A percentile compares a stretch with the other conserved stretches of the same genome.
phyloP scores from a whole-genome alignment of 768 basidiomycete species.

The Boletus subcaerulescens region DNA sequence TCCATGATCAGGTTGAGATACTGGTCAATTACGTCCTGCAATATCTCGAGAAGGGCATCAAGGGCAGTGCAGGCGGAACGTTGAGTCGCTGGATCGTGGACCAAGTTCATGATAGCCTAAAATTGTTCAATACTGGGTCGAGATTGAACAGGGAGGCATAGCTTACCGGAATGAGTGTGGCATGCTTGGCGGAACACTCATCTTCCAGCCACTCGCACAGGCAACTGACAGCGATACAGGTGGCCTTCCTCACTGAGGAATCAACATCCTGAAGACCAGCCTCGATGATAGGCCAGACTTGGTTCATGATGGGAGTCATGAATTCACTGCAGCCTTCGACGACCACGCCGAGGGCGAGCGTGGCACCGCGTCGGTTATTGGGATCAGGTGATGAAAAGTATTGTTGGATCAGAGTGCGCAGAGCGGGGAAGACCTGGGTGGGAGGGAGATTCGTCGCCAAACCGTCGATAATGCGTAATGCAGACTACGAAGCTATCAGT shows the following conservation, averaged over 20 bases:
- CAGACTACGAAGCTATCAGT: constrained; percentile 52
- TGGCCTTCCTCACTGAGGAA: constrained; percentile 85
- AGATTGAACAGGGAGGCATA: neutral
- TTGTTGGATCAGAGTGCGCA: constrained; percentile 75
- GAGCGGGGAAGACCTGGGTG: constrained; percentile 91
- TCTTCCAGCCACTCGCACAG: constrained; percentile 97
- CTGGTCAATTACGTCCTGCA: constrained; percentile 84
- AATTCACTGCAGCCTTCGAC: constrained; percentile 98
- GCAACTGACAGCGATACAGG: constrained; percentile 94
- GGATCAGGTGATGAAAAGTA: constrained; percentile 84
- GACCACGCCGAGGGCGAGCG: constrained; percentile 92
- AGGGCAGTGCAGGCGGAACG: constrained; percentile 94
- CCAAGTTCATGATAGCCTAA: constrained; percentile 86
- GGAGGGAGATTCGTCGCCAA: constrained; percentile 92
- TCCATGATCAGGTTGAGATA: constrained; percentile 96
- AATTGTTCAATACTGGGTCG: neutral
- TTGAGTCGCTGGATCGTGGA: constrained; percentile 84
- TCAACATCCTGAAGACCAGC: constrained; percentile 83
- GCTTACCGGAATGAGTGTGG: constrained; percentile 79
- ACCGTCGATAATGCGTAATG: constrained; percentile 91
- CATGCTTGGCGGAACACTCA: constrained; percentile 82
- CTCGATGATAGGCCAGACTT: constrained; percentile 95
- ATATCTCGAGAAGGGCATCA: constrained; percentile 92
- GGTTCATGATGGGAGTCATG: constrained; percentile 88
- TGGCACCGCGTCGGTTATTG: constrained; percentile 80